A percentile compares a stretch with the other conserved stretches of the same genome.
Conservation (phyloP, 1,284 basidiomycete species). For the Anthracocystis panici-leucophaei region DNA sequence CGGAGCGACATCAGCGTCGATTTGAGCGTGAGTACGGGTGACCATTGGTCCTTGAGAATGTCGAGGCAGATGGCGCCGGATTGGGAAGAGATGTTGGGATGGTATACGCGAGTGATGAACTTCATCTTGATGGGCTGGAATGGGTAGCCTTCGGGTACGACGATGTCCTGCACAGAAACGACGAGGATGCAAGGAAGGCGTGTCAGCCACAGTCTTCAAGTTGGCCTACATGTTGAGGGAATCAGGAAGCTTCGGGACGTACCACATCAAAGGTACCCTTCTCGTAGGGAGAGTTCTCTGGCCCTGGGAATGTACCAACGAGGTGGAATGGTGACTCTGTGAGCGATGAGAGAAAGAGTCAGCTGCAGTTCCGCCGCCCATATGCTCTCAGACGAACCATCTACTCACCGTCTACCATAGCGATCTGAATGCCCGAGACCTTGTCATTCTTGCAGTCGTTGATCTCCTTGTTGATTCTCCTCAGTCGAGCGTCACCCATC, state of each 20-base stretch:
- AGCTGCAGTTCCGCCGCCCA: background rate
- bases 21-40: constrained; percentile 81
- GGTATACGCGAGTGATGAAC: constrained; percentile 81
- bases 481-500: constrained; percentile 81
- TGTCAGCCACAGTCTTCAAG: background rate
- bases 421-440: constrained; percentile 83
- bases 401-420: constrained; percentile 78
- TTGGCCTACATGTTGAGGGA: too few relatives aligned
- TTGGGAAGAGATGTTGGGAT: constrained; percentile 94
- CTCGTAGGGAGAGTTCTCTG: constrained; percentile 86
- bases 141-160: constrained; percentile 91
- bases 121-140: constrained; percentile 97
- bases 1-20: constrained; percentile 96
- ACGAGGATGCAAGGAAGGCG: background rate
- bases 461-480: constrained; percentile 85
- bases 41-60: constrained; percentile 76
- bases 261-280: constrained; percentile 94
- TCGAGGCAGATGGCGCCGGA: constrained; percentile 89
- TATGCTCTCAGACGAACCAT: background rate
- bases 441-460: constrained; percentile 94
- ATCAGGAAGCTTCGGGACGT: constrained; percentile 61
- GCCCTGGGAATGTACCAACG: constrained; percentile 53
- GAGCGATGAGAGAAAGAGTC: background rate
- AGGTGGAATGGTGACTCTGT: constrained; percentile 53
- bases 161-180: constrained; percentile 79